Base-by-base conservation (phyloP, 78 protist species). In the Parvularia atlantis region DNA sequence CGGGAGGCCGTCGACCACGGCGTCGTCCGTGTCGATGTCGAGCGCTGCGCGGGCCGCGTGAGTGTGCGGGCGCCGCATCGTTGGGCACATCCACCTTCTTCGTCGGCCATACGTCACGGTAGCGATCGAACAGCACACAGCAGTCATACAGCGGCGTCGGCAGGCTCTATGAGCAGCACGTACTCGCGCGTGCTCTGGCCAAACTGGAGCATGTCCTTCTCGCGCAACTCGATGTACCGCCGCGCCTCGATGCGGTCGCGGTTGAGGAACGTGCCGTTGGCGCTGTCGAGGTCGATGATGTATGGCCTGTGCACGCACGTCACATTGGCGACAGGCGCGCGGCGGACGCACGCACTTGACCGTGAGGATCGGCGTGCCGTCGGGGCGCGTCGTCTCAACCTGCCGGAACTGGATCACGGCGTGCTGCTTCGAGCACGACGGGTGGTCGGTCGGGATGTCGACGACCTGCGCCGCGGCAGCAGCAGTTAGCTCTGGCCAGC, bases 401-500 rank as follows among this genome's bases (percentile, higher is more conserved):
- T 24, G 33, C 28, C 91, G 61, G 66, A 20, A 77, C 33, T 78
- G 86, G 17, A 91, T 40, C 17, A 84, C 94, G 2, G 96, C 96
- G 65, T 91, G 96, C 77, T 91, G 96, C 14, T 74, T 73, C 30
- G 91, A 81, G 66, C 89, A 84, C n/a, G 85, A 74, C 7, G 91
- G 93, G 64, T 91, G 96, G 20, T 75, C 92, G n/a, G 73, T 50
- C 28, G 91, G 94, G 16, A 91, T 80, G 62, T 91, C 96, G 22
- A n/a, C 39, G 17, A 87, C 76, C 19, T 33, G 40, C 26, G n/a
- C n/a, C n/a, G n/a, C n/a, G n/a, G n/a, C n/a, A n/a, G 36, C 31
- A 24, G 58, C 22, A 53, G 22, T 53, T 53, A 53, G 31, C 24
- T 53, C 31, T 53, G 58, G 22, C 31, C 24, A 26, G 58, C 31